Evolutionary conservation across 23 red algal genomes (phyloP), one percentile per base, ranked within the genome.

Genomic region (Pyropia yezoensis): DNA sequence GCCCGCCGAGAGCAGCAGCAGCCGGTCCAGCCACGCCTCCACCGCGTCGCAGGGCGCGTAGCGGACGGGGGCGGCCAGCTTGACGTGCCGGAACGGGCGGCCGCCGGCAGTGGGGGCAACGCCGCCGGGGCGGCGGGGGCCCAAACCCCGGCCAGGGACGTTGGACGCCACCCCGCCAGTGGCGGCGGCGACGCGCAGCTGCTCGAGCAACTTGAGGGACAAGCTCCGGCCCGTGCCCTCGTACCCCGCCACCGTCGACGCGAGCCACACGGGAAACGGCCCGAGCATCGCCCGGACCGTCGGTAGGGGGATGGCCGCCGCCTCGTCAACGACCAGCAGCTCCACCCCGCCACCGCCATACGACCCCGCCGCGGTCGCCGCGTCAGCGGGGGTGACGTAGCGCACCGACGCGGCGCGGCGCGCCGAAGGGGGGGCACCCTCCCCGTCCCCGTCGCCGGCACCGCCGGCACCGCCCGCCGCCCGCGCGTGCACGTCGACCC

Each of bases 141-240:
- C 28, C 68, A 70, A 39, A 12, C 76, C 76, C 14, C 70, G 55
- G 54, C 72, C 54, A 26, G 55, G 17, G 3, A 50, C 65, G 32
- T 39, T 25, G 16, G 27, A 21, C 0, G 24, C 5, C 16, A 49
- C 49, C 29, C 15, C 29, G 3, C 29, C 22, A 11, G 6, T 22
- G 23, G 56, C n/a, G 27, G 63, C 66, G 2, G 75, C 13, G 26
- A 7, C 27, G 61, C 93, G 75, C 47, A 89, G 56, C 70, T 97
- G 82, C 39, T 74, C 61, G 53, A 97, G 75, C 7, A 97, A 79
- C 71, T 97, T 97, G 33, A 97, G 67, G 23, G 93, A 97, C 52
- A 97, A 71, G 56, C 82, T 88, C 14, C 93, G 68, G 17, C 93
- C 93, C 7, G 93, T 97, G 16, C 93, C 93, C 66, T 97, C 93